phyloP scores from a whole-genome alignment of 2,329 filamentous ascomycete species.

The Alternaria angustiovoidea region DNA sequence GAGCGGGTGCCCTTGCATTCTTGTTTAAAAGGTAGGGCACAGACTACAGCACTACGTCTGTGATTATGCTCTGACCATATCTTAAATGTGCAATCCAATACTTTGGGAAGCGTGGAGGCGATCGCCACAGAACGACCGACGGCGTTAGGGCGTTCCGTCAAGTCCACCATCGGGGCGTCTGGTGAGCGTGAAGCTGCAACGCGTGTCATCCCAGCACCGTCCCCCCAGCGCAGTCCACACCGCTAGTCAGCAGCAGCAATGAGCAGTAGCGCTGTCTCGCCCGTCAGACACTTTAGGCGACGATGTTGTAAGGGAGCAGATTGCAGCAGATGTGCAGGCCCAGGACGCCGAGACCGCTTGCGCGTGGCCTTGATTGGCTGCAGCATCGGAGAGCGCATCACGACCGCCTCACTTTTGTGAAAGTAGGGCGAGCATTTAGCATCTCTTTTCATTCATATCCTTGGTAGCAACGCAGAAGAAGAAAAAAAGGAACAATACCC shows the following conservation, averaged over 20 bases:
- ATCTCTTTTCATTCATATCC: conserved; percentile 4
- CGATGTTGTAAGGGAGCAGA: conserved; percentile 24
- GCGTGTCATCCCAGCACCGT: conserved; percentile 34
- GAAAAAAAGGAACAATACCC: not conserved
- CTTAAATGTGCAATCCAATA: conserved; percentile 35
- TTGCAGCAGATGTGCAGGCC: conserved; percentile 25
- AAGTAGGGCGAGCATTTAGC: conserved; percentile 40
- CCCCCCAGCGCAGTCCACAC: conserved; percentile 26
- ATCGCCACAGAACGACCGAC: conserved; percentile 39
- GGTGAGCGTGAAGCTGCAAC: conserved; percentile 39
- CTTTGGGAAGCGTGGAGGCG: conserved; percentile 28
- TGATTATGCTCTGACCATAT: conserved; percentile 35
- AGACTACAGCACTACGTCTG: conserved; percentile 29
- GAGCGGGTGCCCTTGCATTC: conserved; percentile 47
- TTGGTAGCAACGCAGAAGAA: conserved; percentile 15
- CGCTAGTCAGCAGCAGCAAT: conserved; percentile 33
- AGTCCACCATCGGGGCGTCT: conserved; percentile 9
- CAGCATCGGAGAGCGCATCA: conserved; percentile 30
- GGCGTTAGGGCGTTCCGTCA: conserved; percentile 29
- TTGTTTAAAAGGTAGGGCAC: conserved; percentile 40
- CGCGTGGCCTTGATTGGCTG: conserved; percentile 35
- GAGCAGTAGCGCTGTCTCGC: conserved; percentile 32
- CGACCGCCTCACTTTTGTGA: conserved; percentile 44
- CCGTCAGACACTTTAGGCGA: conserved; percentile 31
- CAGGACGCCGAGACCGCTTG: conserved; percentile 26